A percentile compares a stretch with the other conserved stretches of the same genome.
phyloP scores from a whole-genome alignment of 169 alveolate species.

The Cryptosporidium parvum region DNA sequence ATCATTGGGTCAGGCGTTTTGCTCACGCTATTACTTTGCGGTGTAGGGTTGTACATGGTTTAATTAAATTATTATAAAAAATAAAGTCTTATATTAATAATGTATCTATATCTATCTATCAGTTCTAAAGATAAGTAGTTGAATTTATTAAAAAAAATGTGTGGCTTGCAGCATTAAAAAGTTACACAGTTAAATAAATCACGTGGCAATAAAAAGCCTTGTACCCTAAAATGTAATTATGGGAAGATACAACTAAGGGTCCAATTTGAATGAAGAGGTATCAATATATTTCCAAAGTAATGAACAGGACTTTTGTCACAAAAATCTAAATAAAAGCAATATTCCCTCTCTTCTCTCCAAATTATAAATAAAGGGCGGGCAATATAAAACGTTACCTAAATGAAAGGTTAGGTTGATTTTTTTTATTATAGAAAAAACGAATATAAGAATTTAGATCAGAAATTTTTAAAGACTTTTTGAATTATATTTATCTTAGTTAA shows the following conservation, averaged over 20 bases:
- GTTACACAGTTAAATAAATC: too few species aligned
- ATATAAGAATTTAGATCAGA: neutral
- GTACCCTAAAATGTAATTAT: neutral
- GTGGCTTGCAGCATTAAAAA: too few species aligned
- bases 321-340: neutral
- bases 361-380: constrained; percentile 1
- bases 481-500: neutral
- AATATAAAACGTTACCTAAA: neutral
- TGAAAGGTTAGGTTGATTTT: neutral
- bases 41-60: constrained; percentile 47
- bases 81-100: neutral
- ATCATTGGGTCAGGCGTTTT: constrained; percentile 30
- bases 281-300: too few species aligned
- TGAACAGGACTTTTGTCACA: too few species aligned
- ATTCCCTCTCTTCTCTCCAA: constrained; percentile 27
- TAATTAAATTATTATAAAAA: neutral
- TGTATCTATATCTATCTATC: neutral
- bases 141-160: too few species aligned
- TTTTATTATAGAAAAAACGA: neutral
- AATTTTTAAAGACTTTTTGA: neutral
- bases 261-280: neutral
- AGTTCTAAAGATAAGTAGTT: too few species aligned
- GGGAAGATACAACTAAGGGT: too few species aligned
- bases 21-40: constrained; percentile 34
- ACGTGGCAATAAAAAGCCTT: too few species aligned